A percentile compares a stretch with the other conserved stretches of the same genome.
phyloP scores from a whole-genome alignment of 176 grass and related monocot species.

The Cymbopogon citratus region DNA sequence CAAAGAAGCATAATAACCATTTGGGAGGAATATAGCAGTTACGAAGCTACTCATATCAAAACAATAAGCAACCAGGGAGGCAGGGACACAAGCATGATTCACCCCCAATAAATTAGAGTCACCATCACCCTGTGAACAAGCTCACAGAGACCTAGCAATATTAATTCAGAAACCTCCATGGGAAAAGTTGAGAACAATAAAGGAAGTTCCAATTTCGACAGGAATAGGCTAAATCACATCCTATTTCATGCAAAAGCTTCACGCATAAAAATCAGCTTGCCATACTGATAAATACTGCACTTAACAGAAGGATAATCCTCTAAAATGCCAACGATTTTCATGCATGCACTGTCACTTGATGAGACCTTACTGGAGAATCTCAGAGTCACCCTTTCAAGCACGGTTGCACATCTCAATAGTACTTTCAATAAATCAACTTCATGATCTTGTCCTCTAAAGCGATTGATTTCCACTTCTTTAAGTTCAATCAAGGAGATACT shows the following conservation, averaged over 20 bases:
- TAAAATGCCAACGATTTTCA: neutral
- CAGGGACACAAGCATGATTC: too few relatives aligned
- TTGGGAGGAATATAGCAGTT: neutral
- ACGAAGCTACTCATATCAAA: neutral
- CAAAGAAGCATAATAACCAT: too few relatives aligned
- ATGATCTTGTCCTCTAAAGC: neutral
- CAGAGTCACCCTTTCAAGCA: conserved; percentile 3
- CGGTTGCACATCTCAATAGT: neutral
- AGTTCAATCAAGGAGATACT: conserved; percentile 3
- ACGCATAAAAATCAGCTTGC: neutral
- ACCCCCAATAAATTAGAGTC: neutral
- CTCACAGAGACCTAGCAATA: neutral
- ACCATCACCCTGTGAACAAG: neutral
- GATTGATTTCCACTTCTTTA: neutral
- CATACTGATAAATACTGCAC: conserved; percentile 1
- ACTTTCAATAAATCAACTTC: conserved; percentile 11
- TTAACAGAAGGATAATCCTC: neutral
- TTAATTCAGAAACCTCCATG: too few relatives aligned
- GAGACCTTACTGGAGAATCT: neutral
- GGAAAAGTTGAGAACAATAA: neutral
- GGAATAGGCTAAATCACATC: neutral
- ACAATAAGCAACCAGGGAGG: too few relatives aligned
- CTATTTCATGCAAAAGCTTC: neutral
- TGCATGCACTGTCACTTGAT: neutral
- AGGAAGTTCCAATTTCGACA: neutral